These are phyloP conservation scores for Kwoniella mangroviensis DNA, from an alignment of 768 basidiomycete genomes.

Conservation along the genomic window DNA sequence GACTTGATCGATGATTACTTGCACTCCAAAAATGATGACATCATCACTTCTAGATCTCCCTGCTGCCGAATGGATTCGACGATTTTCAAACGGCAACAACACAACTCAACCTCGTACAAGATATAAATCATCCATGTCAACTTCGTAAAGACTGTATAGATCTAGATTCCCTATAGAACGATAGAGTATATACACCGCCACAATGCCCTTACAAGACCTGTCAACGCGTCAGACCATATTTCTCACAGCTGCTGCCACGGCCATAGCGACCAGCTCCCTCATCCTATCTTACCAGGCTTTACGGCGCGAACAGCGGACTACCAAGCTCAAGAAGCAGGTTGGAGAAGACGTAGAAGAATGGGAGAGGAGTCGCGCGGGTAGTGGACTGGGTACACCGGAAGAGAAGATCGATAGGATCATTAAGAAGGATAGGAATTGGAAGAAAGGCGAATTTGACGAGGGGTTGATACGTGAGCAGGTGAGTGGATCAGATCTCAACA, in stretches of 20 bases:
- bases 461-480: constrained; percentile 74
- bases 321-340: constrained; percentile 54
- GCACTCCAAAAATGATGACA: constrained; percentile 4
- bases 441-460: constrained; percentile 63
- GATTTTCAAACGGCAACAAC: no score
- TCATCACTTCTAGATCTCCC: not conserved
- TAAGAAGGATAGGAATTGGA: constrained; percentile 39
- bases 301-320: constrained; percentile 52
- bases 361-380: constrained; percentile 37
- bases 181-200: not conserved
- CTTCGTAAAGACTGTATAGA: not conserved
- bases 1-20: no score
- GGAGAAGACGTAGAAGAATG: constrained; percentile 51
- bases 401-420: constrained; percentile 34
- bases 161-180: not conserved
- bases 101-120: no score
- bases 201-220: constrained; percentile 26
- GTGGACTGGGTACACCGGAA: constrained; percentile 36
- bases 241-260: constrained; percentile 49
- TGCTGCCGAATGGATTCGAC: not conserved
- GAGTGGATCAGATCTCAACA: constrained; percentile 15
- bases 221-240: constrained; percentile 46
- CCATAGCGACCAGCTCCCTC: constrained; percentile 49
- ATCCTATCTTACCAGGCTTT: constrained; percentile 56
- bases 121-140: no score